Conservation (phyloP, 2,329 filamentous ascomycete genomes). For the Verticillium isaacii region DNA sequence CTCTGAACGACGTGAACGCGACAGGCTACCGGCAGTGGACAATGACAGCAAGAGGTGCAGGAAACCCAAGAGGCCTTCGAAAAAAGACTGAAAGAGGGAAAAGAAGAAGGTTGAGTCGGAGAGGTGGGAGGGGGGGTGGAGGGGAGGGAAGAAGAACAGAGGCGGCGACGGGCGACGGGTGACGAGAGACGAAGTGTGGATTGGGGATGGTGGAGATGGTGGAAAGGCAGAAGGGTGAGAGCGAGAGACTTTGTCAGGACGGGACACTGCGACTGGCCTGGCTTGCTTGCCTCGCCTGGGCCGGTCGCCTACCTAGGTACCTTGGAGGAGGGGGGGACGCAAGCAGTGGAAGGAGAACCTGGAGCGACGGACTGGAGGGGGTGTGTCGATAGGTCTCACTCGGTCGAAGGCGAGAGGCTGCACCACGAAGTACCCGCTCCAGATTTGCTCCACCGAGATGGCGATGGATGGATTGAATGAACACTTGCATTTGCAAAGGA, state of each 20-base stretch:
- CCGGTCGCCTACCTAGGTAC: background rate
- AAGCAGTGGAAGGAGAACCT: background rate
- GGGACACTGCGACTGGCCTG: background rate
- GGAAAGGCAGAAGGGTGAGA: conserved; percentile 2
- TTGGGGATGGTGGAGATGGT: conserved; percentile 5
- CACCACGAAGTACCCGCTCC: too few species aligned
- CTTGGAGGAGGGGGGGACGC: background rate
- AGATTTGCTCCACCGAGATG: too few species aligned
- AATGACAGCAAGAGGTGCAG: background rate
- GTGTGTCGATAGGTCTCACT: background rate
- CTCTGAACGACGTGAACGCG: background rate
- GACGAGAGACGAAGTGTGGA: conserved; percentile 6
- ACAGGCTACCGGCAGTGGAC: background rate
- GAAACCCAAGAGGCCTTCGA: conserved; percentile 4
- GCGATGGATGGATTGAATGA: too few species aligned
- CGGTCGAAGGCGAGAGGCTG: background rate
- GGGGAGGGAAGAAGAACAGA: conserved; percentile 18
- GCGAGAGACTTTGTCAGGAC: conserved; percentile 2
- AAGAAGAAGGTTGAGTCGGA: conserved; percentile 1
- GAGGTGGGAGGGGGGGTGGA: conserved; percentile 25
- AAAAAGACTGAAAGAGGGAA: conserved; percentile 3
- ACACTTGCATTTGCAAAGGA: too few species aligned
- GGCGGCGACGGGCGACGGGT: conserved; percentile 7
- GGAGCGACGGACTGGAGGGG: background rate
- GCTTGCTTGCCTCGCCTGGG: background rate